Evolutionary conservation across 257 asterid species (phyloP).

Genomic region (Solanum dulcamara): DNA sequence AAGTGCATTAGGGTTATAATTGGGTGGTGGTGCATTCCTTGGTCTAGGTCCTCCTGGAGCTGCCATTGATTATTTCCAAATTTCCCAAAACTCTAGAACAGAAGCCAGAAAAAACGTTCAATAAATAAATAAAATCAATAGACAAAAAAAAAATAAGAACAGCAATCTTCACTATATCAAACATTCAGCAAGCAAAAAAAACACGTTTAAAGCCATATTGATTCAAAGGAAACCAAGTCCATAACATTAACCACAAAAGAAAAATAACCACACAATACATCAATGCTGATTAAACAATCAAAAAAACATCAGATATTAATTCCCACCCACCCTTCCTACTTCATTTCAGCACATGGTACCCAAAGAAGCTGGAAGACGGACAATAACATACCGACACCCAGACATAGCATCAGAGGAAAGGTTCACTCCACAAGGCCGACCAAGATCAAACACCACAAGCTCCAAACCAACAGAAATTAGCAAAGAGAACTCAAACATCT

Average conservation of each 20-base stretch:
- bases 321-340: background rate
- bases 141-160: background rate
- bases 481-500: background rate
- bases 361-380: background rate
- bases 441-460: background rate
- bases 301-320: background rate
- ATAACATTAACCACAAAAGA: background rate
- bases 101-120: background rate
- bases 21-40: conserved; percentile 66
- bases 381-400: background rate
- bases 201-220: background rate
- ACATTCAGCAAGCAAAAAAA: background rate
- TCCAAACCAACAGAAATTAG: background rate
- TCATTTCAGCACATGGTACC: background rate
- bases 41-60: conserved; percentile 85
- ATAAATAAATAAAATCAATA: background rate
- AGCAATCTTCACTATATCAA: background rate
- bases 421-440: background rate
- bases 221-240: background rate
- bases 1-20: conserved; percentile 58
- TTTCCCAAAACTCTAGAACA: background rate
- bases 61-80: conserved; percentile 32
- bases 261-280: background rate
- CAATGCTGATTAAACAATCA: background rate
- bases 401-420: background rate